Base-by-base conservation (phyloP, 176 grass and related monocot genomes). In the Bothriochloa decipiens region DNA sequence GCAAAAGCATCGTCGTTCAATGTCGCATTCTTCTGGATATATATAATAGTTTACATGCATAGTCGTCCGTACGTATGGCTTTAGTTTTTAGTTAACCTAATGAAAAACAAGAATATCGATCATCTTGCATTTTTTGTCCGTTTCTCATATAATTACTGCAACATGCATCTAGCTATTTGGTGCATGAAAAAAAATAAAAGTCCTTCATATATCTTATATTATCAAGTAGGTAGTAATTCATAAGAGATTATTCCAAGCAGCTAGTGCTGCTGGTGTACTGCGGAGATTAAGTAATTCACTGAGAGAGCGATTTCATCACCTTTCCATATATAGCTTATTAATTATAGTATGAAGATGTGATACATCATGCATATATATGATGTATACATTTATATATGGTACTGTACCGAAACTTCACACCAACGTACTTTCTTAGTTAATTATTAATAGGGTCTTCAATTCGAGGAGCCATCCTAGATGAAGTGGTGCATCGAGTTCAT, bases 1-100 rank as follows among this genome's bases (percentile, higher is more conserved):
- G 3, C 10, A 36, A 63, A 63, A 25, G 11, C 40, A 40, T 42
- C n/a, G 1, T 26, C 23, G 23, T 29, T 61, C 20, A 25, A 17
- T 41, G 35, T 61, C 35, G 11, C 32, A 62, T 61, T 77, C 75
- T 26, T 58, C 55, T n/a, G 20, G 20, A 58, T 10, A 58, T 58
- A 58, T 58, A 11, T 52, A 52, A 20, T 74, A 52, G 70, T 73
- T 73, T 73, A 47, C 70, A 46, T 72, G n/a, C 5, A 62, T 61
- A 23, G 22, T 9, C 13, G 58, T 47, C 41, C 70, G 70, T 72
- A 72, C 70, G 18, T 25, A 46, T 28, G 41, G 22, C 6, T 46
- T 72, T 72, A 46, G n/a, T 72, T 72, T 72, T 28, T 32, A 5
- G 13, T 14, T 73, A 17, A 26, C 23, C 23, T 73, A 23, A 27